phyloP scores from a whole-genome alignment of 2,329 filamentous ascomycete species.

The Mycosphaerella sp. region DNA sequence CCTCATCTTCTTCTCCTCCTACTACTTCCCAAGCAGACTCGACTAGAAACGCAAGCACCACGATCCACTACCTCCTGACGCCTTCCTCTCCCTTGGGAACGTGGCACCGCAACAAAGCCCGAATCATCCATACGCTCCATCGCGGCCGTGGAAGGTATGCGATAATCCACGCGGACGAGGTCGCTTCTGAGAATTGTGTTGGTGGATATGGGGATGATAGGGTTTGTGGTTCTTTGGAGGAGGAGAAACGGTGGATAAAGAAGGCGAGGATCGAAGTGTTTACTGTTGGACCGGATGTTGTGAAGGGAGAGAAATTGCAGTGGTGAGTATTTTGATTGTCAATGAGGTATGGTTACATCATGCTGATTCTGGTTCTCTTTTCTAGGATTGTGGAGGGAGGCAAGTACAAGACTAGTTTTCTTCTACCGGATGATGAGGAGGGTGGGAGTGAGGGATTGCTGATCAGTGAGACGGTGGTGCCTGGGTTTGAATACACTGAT shows the following conservation, averaged over 20 bases:
- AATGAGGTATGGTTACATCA: not conserved
- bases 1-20: too few relatives aligned
- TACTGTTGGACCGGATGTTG: conserved; percentile 54
- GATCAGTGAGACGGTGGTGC: conserved; percentile 63
- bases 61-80: conserved; percentile 61
- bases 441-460: conserved; percentile 48
- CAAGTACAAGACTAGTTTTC: conserved; percentile 59
- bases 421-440: conserved; percentile 45
- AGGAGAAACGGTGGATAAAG: conserved; percentile 36
- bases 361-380: not conserved
- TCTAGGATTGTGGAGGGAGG: conserved; percentile 54
- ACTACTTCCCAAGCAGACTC: conserved; percentile 1
- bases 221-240: conserved; percentile 39
- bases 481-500: conserved; percentile 61
- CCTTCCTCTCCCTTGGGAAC: conserved; percentile 49
- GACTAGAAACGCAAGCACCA: conserved; percentile 52
- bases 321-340: conserved; percentile 41
- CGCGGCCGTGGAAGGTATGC: conserved; percentile 59
- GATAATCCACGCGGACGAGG: conserved; percentile 54
- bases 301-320: conserved; percentile 55
- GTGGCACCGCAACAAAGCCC: conserved; percentile 58
- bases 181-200: conserved; percentile 19
- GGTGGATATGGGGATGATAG: conserved; percentile 43
- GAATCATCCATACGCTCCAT: conserved; percentile 58
- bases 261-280: conserved; percentile 57